Conservation (phyloP, 208 protist species). For the Porcisia hertigi region DNA sequence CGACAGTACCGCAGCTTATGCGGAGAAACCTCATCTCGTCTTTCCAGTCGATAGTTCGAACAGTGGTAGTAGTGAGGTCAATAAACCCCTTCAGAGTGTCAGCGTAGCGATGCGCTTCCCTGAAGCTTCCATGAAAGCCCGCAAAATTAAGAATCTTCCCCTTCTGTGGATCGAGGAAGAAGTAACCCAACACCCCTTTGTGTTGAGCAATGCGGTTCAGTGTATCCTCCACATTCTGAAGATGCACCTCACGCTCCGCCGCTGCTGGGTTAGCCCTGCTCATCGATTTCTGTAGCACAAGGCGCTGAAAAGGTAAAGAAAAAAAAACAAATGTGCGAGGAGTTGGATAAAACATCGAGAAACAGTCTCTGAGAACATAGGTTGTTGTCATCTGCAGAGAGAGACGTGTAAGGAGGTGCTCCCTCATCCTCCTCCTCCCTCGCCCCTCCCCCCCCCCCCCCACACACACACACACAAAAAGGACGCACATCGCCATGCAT, state of each 20-base stretch:
- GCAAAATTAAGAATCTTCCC: constrained; percentile 59
- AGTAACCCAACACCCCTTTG: constrained; percentile 79
- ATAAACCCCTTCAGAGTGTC: constrained; percentile 71
- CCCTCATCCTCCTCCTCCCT: no score
- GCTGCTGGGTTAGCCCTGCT: constrained; percentile 24
- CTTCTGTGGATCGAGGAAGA: constrained; percentile 68
- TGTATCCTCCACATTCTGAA: constrained; percentile 67
- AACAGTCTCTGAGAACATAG: not conserved
- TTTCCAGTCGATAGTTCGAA: constrained; percentile 76
- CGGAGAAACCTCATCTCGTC: constrained; percentile 86
- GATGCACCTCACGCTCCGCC: constrained; percentile 56
- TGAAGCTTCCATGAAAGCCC: constrained; percentile 58
- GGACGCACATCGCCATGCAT: not conserved
- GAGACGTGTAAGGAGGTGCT: not conserved
- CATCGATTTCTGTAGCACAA: constrained; percentile 23
- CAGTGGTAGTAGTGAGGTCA: constrained; percentile 64
- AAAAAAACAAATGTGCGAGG: constrained; percentile 8
- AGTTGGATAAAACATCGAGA: not conserved
- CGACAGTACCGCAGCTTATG: constrained; percentile 59
- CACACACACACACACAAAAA: not conserved
- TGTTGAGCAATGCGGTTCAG: constrained; percentile 72
- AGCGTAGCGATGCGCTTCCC: constrained; percentile 55
- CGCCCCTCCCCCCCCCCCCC: not conserved
- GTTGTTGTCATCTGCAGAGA: not conserved
- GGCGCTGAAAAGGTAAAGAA: not conserved